A percentile compares a stretch with the other conserved stretches of the same genome.
Evolutionary conservation across 177 flowering plant genomes (phyloP).

Genomic region (Vitis hybrid): DNA sequence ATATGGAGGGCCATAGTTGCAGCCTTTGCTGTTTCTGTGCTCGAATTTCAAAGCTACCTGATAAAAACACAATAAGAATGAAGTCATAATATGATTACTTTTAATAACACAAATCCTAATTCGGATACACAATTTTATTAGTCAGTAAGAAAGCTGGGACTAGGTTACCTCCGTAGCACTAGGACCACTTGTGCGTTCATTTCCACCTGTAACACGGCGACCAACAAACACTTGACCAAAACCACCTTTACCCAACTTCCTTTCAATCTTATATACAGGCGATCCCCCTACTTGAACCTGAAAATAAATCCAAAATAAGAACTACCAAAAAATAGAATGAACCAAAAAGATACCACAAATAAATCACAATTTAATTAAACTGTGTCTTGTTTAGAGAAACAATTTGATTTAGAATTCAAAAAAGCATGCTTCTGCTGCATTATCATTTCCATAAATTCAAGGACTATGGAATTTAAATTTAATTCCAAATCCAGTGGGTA

Average conservation of each 20-base stretch:
- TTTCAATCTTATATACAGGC: conserved; percentile 76
- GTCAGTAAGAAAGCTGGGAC: too few species aligned
- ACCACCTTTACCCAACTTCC: conserved; percentile 96
- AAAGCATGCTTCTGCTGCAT: too few species aligned
- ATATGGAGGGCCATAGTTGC: conserved; percentile 88
- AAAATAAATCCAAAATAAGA: conserved; percentile 2
- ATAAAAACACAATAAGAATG: neutral
- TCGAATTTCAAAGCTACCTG: conserved; percentile 93
- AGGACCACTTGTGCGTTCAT: conserved; percentile 65
- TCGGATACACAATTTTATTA: too few species aligned
- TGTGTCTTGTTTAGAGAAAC: too few species aligned
- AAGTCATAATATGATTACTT: conserved; percentile 1
- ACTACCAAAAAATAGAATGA: neutral
- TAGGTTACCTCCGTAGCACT: conserved; percentile 78
- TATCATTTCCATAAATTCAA: too few species aligned
- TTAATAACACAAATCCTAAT: neutral
- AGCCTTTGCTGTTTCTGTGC: conserved; percentile 89
- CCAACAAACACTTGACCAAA: conserved; percentile 99
- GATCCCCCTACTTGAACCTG: conserved; percentile 96
- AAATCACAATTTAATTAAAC: neutral
- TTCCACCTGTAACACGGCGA: conserved; percentile 80
- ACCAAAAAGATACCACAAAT: neutral
- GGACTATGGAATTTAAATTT: neutral
- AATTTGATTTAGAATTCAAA: too few species aligned
- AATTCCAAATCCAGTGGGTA: neutral